Percentiles rank a stretch among this genome's conserved stretches.
phyloP scores from a whole-genome alignment of 2,329 filamentous ascomycete species.

The Curvularia eragrostidis region DNA sequence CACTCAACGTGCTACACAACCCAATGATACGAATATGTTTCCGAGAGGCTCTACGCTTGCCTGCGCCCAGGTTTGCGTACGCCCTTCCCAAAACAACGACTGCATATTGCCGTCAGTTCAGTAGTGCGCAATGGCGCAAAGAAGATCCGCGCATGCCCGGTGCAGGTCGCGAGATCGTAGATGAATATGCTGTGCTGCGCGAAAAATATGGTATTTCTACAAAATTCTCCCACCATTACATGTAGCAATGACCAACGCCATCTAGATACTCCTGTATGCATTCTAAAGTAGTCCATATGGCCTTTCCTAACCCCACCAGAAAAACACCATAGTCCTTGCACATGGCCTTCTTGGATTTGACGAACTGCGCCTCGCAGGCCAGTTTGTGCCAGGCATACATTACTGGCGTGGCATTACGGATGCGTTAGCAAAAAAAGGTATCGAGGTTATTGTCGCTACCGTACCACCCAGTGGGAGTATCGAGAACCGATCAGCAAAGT shows the following conservation, averaged over 20 bases:
- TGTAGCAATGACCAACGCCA: conserved; percentile 18
- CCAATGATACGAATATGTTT: conserved; percentile 42
- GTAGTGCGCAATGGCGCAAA: conserved; percentile 29
- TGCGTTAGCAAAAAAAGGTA: conserved; percentile 61
- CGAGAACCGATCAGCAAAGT: conserved; percentile 61
- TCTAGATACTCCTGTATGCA: conserved; percentile 45
- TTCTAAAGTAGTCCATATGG: conserved; percentile 25
- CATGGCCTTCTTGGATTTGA: conserved; percentile 72
- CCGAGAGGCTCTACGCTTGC: conserved; percentile 38
- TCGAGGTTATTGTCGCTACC: conserved; percentile 67
- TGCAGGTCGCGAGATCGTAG: conserved; percentile 61
- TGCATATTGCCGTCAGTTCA: conserved; percentile 28
- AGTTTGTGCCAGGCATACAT: conserved; percentile 62
- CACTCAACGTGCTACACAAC: conserved; percentile 26
- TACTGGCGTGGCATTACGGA: conserved; percentile 71
- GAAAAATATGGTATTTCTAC: conserved; percentile 61
- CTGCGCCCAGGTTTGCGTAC: background rate
- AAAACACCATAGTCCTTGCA: conserved; percentile 67
- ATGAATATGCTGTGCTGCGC: conserved; percentile 67
- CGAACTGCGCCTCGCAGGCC: conserved; percentile 63
- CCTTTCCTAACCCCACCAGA: conserved; percentile 43
- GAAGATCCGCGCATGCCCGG: conserved; percentile 60
- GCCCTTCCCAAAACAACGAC: conserved; percentile 1
- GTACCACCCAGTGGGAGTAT: conserved; percentile 67
- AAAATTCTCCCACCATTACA: too few species aligned